Conservation (phyloP, 495 filamentous ascomycete species). For the Alectoria sarmentosa region DNA sequence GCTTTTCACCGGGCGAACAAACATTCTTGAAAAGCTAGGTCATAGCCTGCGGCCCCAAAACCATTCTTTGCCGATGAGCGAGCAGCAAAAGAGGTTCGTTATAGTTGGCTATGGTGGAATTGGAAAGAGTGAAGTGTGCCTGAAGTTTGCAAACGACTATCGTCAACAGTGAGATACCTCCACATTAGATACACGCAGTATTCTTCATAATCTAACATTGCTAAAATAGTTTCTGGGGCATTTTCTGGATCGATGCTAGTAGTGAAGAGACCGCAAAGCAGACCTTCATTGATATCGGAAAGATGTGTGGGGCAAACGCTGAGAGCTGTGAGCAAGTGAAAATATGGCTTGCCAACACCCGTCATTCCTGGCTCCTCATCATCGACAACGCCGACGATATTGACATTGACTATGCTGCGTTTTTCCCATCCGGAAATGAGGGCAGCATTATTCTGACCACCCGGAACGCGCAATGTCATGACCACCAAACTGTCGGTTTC, state of each 20-base stretch:
- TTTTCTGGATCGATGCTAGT: slow-evolving; percentile 41
- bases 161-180: slow-evolving; percentile 22
- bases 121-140: slow-evolving; percentile 35
- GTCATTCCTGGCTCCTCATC: slow-evolving; percentile 37
- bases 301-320: slow-evolving; percentile 17
- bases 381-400: slow-evolving; percentile 44
- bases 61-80: background rate
- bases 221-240: slow-evolving; percentile 36
- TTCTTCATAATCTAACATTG: background rate
- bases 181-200: background rate
- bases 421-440: slow-evolving; percentile 30
- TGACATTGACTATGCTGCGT: slow-evolving; percentile 28
- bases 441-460: slow-evolving; percentile 39
- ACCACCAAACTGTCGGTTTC: slow-evolving; percentile 27
- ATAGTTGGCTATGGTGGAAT: slow-evolving; percentile 34
- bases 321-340: slow-evolving; percentile 24
- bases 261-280: slow-evolving; percentile 25
- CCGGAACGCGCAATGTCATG: slow-evolving; percentile 30
- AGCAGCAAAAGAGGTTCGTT: slow-evolving; percentile 26
- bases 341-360: slow-evolving; percentile 30
- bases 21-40: background rate
- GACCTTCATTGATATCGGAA: slow-evolving; percentile 27
- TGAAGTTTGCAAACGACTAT: slow-evolving; percentile 34
- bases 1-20: background rate
- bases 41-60: background rate